Evolutionary conservation across 371 early-diverging fungal species (phyloP).

Genomic region (Gilbertella persicaria): DNA sequence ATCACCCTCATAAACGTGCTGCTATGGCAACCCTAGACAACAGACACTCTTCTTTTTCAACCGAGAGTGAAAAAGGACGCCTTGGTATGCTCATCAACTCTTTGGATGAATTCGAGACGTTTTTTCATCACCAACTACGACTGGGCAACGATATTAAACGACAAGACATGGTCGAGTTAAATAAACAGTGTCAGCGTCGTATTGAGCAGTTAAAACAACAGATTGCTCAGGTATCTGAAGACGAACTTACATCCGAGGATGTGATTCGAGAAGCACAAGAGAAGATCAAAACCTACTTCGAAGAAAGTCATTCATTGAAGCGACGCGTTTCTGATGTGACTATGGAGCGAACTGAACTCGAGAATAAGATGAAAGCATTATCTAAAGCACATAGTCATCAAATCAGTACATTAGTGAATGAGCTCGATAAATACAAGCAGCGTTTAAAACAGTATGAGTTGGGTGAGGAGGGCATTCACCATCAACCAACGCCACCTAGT

Average conservation of each 20-base stretch:
- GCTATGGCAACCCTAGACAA: not conserved
- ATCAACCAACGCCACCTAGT: not conserved
- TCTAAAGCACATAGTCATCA: slow-evolving; percentile 1
- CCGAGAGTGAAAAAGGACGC: not conserved
- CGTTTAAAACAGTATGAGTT: not conserved
- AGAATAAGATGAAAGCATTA: slow-evolving; percentile 16
- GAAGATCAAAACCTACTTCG: slow-evolving; percentile 2
- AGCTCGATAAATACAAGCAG: slow-evolving; percentile 9
- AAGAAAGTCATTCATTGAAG: slow-evolving; percentile 9
- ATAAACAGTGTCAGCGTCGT: not conserved
- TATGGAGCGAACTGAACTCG: slow-evolving; percentile 4
- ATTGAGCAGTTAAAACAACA: slow-evolving; percentile 2
- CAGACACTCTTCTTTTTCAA: not conserved
- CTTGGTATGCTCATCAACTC: not conserved
- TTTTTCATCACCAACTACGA: not conserved
- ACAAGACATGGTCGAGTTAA: not conserved
- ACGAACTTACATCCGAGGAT: slow-evolving; percentile 9
- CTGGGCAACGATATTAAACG: not conserved
- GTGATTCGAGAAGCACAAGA: slow-evolving; percentile 18
- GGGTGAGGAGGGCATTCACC: not conserved
- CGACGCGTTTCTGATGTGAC: slow-evolving; percentile 1
- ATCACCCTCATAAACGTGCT: not conserved
- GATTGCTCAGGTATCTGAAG: not conserved
- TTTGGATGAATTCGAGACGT: not conserved
- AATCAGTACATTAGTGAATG: slow-evolving; percentile 8